Conservation (phyloP, 192 early-diverging fungal genomes). For the Funneliformis geosporum region DNA sequence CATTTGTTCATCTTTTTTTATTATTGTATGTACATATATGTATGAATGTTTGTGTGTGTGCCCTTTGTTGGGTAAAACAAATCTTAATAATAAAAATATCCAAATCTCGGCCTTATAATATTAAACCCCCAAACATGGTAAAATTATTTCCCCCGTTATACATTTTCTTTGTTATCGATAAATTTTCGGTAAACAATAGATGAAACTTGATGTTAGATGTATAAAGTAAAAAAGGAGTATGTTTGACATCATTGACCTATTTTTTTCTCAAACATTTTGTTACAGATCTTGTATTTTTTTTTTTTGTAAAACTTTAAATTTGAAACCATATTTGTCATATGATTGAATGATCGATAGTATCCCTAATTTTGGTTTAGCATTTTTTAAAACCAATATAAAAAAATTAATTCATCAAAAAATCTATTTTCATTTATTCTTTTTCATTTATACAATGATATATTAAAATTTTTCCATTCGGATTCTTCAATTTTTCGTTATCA, state of each 20-base stretch:
- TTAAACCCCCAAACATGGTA: background rate
- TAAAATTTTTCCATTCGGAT: background rate
- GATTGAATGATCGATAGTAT: too few relatives aligned
- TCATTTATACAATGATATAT: background rate
- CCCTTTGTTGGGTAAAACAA: background rate
- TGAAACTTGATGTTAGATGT: background rate
- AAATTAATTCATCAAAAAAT: background rate
- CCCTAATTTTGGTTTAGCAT: too few relatives aligned
- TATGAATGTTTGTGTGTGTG: too few relatives aligned
- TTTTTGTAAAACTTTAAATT: too few relatives aligned
- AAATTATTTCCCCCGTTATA: background rate
- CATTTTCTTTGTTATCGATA: background rate
- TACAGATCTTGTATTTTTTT: too few relatives aligned
- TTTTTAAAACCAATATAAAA: too few relatives aligned
- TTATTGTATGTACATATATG: background rate
- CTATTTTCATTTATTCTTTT: background rate
- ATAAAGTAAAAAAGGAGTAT: background rate
- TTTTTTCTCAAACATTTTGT: too few relatives aligned
- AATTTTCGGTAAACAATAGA: background rate
- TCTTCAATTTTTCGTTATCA: background rate
- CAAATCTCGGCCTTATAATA: background rate
- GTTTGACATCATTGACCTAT: background rate
- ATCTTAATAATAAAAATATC: background rate
- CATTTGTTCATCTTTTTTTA: background rate
- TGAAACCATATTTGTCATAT: too few relatives aligned